Evolutionary conservation across 768 basidiomycete species (phyloP), one percentile per base, ranked within the genome.

Genomic region (Lactarius tabidus): DNA sequence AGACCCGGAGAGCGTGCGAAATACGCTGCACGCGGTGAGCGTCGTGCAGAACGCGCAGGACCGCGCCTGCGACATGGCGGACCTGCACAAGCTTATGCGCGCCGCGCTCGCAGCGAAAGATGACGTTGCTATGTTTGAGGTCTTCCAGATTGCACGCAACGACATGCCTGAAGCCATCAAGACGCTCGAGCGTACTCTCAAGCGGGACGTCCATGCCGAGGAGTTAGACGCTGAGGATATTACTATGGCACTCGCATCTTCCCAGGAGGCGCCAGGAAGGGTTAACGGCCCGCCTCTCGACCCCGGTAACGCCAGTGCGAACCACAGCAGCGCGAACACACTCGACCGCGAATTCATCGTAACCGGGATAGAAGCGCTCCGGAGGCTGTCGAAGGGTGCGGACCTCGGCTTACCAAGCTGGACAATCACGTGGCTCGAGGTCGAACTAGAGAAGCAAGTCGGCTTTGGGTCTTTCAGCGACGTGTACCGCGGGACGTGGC

Each of bases 381-480:
- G 85, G 62, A 77, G 88, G 67, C 75, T 91, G 78, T 87, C 85
- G 69, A 74, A 72, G 36, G 66, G 65, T 48, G 54, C 68, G 29
- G 67, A 72, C 63, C 60, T 71, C 38, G 61, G 68, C 31, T 70
- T 90, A 35, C 90, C 90, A 0, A 81, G 79, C 67, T 91, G 90
- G 90, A 90, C 90, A 3, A 91, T 91, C 70, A 91, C 90, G 56
- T 84, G 85, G 57, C 90, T 88, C 70, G 93, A 95, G 75, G 83
- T 93, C 38, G 86, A 88, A 62, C 82, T 85, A 2, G 87, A 87
- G 41, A 77, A 79, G 62, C 83, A 85, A 72, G 85, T 94, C 63
- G 88, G 90, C 3, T 70, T 84, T n/a, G 91, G 91, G 0, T 87
- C 84, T 75, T 90, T 91, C 76, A 88, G 88, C 14, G 84, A 88